Evolutionary conservation across 345 rosid species (phyloP).

Genomic region (Passiflora organensis): DNA sequence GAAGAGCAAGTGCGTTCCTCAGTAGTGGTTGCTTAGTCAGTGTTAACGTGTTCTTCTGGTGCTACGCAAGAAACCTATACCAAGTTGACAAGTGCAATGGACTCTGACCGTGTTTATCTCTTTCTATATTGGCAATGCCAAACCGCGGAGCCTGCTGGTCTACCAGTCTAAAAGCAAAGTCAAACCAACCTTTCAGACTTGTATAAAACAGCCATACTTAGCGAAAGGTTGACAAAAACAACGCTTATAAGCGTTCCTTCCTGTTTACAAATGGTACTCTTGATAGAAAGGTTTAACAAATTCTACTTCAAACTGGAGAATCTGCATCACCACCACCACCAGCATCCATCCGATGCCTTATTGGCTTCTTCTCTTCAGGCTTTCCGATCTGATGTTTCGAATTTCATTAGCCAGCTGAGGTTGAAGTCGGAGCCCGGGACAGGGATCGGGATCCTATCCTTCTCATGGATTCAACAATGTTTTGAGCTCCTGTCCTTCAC

Average conservation of each 20-base stretch:
- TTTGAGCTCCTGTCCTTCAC: slow-evolving; percentile 34
- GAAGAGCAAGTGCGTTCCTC: no score
- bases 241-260: not conserved
- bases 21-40: not conserved
- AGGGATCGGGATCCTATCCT: slow-evolving; percentile 27
- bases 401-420: slow-evolving; percentile 23
- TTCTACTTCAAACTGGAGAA: slow-evolving; percentile 43
- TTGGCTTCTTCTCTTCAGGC: slow-evolving; percentile 29
- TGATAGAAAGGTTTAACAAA: slow-evolving; percentile 33
- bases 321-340: no score
- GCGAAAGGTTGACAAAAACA: no score
- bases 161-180: not conserved
- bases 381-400: slow-evolving; percentile 32
- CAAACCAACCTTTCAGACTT: not conserved
- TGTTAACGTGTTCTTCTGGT: slow-evolving; percentile 1
- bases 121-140: no score
- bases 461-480: slow-evolving; percentile 40
- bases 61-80: no score
- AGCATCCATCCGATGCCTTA: slow-evolving; percentile 19
- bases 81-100: no score
- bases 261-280: slow-evolving; percentile 32
- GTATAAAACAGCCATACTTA: no score
- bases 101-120: no score
- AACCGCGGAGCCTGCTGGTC: no score
- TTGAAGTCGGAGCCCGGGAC: no score